Conservation (phyloP, 768 basidiomycete genomes). For the Leccinum disarticulatum region DNA sequence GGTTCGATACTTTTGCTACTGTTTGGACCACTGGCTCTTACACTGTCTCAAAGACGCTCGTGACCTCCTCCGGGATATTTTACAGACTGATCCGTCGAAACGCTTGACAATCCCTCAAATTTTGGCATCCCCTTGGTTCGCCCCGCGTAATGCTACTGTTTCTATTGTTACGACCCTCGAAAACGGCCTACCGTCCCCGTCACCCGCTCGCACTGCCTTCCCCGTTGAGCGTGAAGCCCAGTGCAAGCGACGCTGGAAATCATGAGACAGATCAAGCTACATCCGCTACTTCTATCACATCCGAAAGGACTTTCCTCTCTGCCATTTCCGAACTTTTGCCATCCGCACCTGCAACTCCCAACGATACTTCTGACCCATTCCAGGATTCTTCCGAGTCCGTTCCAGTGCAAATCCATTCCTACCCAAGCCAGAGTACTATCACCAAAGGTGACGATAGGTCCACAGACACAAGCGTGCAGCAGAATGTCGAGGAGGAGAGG, state of each 20-base stretch:
- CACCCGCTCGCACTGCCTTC: constrained; percentile 33
- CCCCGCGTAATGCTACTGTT: constrained; percentile 24
- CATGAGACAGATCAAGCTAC: constrained; percentile 33
- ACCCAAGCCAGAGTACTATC: constrained; percentile 60
- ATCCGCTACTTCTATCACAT: constrained; percentile 44
- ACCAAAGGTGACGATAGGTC: constrained; percentile 37
- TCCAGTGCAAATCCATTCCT: constrained; percentile 43
- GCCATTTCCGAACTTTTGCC: constrained; percentile 49
- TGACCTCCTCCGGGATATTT: constrained; percentile 73
- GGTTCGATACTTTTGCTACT: constrained; percentile 47
- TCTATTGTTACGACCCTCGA: constrained; percentile 9
- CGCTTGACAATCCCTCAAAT: constrained; percentile 84
- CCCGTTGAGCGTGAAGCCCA: constrained; percentile 25
- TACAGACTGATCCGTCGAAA: constrained; percentile 72
- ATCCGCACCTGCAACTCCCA: constrained; percentile 60
- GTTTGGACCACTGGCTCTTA: constrained; percentile 2
- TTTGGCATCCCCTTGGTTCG: constrained; percentile 86
- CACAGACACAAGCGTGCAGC: constrained; percentile 36
- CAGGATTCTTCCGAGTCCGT: constrained; percentile 20
- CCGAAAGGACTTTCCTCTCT: constrained; percentile 51
- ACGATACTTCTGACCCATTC: constrained; percentile 49
- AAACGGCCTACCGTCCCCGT: constrained; percentile 29
- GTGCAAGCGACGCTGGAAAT: constrained; percentile 7
- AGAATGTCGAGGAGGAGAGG: constrained; percentile 49
- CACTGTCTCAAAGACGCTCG: constrained; percentile 64